Percentiles rank a stretch among this genome's conserved stretches.
These are phyloP conservation scores for Oryza australiensis DNA, from an alignment of 176 grass and related monocot species.

Conservation along the genomic window DNA sequence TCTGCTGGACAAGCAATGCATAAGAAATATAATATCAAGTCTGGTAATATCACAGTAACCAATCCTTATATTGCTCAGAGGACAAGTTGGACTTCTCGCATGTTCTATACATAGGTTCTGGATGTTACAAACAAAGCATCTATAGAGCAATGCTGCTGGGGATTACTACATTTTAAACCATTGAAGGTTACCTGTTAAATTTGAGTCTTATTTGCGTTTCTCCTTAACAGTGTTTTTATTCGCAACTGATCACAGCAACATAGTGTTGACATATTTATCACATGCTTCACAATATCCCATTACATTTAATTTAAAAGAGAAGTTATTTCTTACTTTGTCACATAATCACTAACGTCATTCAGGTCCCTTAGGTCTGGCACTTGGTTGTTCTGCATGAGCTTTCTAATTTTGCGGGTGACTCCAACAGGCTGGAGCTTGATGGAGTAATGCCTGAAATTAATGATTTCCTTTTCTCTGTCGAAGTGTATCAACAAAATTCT, in stretches of 20 bases:
- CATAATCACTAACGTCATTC: conserved; percentile 64
- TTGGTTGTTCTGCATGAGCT: conserved; percentile 61
- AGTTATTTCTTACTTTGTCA: conserved; percentile 59
- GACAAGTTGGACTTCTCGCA: neutral
- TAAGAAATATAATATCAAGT: too few species aligned
- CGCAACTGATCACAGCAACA: neutral
- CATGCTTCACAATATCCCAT: neutral
- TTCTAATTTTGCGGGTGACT: conserved; percentile 58
- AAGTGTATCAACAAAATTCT: conserved; percentile 58
- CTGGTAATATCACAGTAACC: too few species aligned
- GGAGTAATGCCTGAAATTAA: conserved; percentile 67
- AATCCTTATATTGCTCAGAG: too few species aligned
- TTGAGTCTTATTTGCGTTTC: neutral
- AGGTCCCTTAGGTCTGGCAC: conserved; percentile 60
- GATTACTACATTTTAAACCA: neutral
- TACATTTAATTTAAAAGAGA: neutral
- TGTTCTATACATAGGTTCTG: neutral
- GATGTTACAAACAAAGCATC: neutral
- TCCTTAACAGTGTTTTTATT: neutral
- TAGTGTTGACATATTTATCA: neutral
- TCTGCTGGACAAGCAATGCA: too few species aligned
- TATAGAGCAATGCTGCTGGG: neutral
- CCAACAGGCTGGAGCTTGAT: conserved; percentile 68
- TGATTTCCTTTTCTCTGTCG: conserved; percentile 49
- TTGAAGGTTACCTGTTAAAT: neutral